Percentiles rank a stretch among this genome's conserved stretches.
These are phyloP conservation scores for sweet orange (Citrus sinensis) DNA, from an alignment of 345 rosid species.

Conservation along the genomic window DNA sequence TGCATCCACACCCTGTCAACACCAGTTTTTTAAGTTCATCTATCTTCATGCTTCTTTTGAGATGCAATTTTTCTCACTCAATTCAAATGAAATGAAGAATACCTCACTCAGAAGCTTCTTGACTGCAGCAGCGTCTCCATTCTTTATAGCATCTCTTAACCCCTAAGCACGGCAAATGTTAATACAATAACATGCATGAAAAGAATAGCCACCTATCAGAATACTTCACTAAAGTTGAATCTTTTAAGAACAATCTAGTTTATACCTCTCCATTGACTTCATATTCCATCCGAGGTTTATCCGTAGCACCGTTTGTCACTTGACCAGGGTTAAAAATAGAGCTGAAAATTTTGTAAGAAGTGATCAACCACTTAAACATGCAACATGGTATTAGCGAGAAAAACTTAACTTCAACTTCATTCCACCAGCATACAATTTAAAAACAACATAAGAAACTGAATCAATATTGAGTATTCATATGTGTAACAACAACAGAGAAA, in stretches of 20 bases:
- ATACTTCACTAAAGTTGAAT: constrained; percentile 2
- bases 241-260: neutral
- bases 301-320: constrained; percentile 29
- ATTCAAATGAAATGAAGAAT: constrained; percentile 15
- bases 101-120: constrained; percentile 84
- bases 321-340: constrained; percentile 53
- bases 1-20: constrained; percentile 80
- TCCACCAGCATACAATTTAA: neutral
- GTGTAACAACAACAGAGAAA: neutral
- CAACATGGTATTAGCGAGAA: neutral
- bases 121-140: constrained; percentile 72
- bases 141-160: constrained; percentile 93
- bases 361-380: constrained; percentile 17
- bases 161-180: constrained; percentile 48
- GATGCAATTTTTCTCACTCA: neutral
- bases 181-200: neutral
- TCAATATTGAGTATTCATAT: neutral
- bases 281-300: constrained; percentile 64
- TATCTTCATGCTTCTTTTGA: neutral
- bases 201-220: neutral
- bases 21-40: constrained; percentile 14
- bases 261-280: constrained; percentile 86
- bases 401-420: neutral
- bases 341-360: constrained; percentile 40
- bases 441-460: neutral